Conservation (phyloP, 2,329 filamentous ascomycete genomes). For the Colletotrichum liriopes region DNA sequence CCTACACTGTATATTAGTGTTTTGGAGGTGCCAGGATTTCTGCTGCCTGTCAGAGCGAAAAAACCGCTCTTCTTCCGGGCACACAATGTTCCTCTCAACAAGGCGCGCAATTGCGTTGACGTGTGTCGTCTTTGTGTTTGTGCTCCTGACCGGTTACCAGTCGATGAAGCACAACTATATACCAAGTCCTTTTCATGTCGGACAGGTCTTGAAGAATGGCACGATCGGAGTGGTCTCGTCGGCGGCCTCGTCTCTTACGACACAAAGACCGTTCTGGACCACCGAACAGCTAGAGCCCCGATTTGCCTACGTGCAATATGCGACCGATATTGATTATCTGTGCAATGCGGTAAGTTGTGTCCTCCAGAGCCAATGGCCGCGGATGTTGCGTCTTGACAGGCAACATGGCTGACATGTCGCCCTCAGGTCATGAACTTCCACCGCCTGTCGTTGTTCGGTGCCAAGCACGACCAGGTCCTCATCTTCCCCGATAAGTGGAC, state of each 20-base stretch:
- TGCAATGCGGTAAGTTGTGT: slow-evolving; percentile 57
- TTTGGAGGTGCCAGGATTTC: background rate
- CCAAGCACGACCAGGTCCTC: slow-evolving; percentile 61
- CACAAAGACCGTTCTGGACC: slow-evolving; percentile 1
- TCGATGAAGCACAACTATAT: slow-evolving; percentile 11
- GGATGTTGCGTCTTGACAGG: background rate
- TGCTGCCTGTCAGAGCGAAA: background rate
- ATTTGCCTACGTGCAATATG: slow-evolving; percentile 67
- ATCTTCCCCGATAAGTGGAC: slow-evolving; percentile 58
- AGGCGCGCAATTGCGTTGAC: slow-evolving; percentile 23
- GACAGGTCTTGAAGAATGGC: slow-evolving; percentile 1
- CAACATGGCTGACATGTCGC: background rate
- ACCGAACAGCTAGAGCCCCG: slow-evolving; percentile 40
- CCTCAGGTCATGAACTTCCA: slow-evolving; percentile 63
- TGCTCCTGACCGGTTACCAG: slow-evolving; percentile 21
- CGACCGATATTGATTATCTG: slow-evolving; percentile 62
- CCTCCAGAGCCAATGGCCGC: background rate
- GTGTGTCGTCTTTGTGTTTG: slow-evolving; percentile 8
- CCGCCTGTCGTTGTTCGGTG: slow-evolving; percentile 58
- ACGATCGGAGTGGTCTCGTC: background rate
- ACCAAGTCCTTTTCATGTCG: background rate
- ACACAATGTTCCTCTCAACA: slow-evolving; percentile 26
- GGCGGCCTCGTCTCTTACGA: background rate
- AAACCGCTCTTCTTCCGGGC: background rate
- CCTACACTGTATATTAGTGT: background rate